These are phyloP conservation scores for Mimosa bimucronata DNA, from an alignment of 306 rosid species.

Conservation along the genomic window DNA sequence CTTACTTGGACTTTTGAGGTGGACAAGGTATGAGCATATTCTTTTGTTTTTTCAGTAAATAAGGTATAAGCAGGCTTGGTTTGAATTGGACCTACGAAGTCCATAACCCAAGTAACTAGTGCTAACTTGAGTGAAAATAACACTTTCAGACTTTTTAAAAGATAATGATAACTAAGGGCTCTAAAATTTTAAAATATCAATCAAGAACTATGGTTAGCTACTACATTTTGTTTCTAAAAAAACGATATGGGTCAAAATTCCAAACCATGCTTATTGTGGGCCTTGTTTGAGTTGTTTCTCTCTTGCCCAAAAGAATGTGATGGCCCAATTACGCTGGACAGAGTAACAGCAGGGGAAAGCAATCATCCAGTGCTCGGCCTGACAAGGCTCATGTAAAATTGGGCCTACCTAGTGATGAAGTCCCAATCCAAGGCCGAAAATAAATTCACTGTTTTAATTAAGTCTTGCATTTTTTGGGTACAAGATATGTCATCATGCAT, in stretches of 20 bases:
- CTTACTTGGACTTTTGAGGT: neutral
- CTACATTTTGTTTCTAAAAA: no score
- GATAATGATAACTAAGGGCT: neutral
- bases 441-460: no score
- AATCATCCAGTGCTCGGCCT: neutral
- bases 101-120: neutral
- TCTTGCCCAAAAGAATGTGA: neutral
- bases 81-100: neutral
- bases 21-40: neutral
- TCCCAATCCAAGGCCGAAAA: neutral
- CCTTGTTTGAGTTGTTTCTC: neutral
- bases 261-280: neutral
- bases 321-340: neutral
- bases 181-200: no score
- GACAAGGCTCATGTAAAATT: neutral
- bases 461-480: no score
- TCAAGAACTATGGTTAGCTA: neutral
- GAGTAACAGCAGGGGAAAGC: no score
- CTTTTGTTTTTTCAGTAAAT: no score
- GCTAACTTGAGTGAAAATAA: neutral
- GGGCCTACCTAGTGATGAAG: neutral
- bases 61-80: neutral
- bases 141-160: no score
- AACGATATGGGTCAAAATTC: no score
- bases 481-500: no score